A percentile compares a stretch with the other conserved stretches of the same genome.
Evolutionary conservation across 164 flowering plant species (phyloP).

Genomic region (Nymphaea colorata): DNA sequence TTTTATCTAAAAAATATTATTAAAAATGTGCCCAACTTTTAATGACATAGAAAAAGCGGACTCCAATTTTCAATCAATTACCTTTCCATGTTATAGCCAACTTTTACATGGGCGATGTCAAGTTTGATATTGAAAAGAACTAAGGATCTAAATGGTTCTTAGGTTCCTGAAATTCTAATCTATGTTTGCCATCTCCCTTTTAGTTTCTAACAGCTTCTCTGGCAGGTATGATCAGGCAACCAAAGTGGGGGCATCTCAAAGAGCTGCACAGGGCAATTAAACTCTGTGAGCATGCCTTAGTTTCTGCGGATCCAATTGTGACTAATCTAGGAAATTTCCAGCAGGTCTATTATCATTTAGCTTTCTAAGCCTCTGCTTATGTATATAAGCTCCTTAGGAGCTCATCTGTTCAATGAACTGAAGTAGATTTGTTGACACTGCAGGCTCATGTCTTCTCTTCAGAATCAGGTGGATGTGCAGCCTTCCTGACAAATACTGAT

Average conservation of each 20-base stretch:
- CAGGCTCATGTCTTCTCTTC: slow-evolving; percentile 78
- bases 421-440: neutral
- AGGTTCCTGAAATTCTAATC: neutral
- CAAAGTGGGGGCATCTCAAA: slow-evolving; percentile 87
- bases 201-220: neutral
- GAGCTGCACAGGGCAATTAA: slow-evolving; percentile 84
- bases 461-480: slow-evolving; percentile 55
- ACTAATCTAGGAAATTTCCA: slow-evolving; percentile 59
- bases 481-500: slow-evolving; percentile 74
- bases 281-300: slow-evolving; percentile 62
- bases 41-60: too few species aligned
- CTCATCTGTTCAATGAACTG: neutral
- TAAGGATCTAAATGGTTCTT: too few species aligned
- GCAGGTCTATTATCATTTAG: slow-evolving; percentile 26
- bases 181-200: neutral
- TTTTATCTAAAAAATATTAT: neutral
- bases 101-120: too few species aligned
- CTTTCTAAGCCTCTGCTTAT: slow-evolving; percentile 58
- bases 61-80: too few species aligned
- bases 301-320: slow-evolving; percentile 70
- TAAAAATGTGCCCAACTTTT: slow-evolving; percentile 1
- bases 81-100: too few species aligned
- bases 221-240: slow-evolving; percentile 76
- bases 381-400: neutral
- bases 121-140: too few species aligned